Percentiles rank a stretch among this genome's conserved stretches.
Evolutionary conservation across 1,139 yeast genomes (phyloP).

Genomic region (Nakaseomyces sp.): DNA sequence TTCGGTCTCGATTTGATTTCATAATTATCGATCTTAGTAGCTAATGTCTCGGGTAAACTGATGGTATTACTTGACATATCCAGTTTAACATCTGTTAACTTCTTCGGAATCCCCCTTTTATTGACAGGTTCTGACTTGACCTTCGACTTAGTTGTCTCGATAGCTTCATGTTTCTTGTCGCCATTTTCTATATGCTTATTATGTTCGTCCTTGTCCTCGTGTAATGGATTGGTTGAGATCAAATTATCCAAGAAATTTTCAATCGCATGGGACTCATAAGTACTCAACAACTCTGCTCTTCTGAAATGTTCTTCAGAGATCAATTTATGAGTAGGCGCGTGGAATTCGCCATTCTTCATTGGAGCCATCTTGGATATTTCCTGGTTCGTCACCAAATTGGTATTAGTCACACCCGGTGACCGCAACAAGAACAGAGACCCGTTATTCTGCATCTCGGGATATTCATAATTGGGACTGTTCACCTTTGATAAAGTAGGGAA

Average conservation of each 20-base stretch:
- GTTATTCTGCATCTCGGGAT: neutral
- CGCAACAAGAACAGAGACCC: neutral
- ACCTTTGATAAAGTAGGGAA: neutral
- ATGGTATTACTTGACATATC: no score
- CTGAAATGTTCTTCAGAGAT: conserved; percentile 5
- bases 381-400: neutral
- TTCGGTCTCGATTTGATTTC: neutral
- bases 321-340: neutral
- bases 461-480: neutral
- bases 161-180: neutral
- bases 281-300: conserved; percentile 22
- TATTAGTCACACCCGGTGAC: neutral
- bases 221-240: conserved; percentile 9
- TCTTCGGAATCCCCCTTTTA: neutral
- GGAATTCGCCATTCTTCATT: no score
- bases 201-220: conserved; percentile 8
- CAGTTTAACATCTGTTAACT: no score
- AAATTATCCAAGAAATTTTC: conserved; percentile 28
- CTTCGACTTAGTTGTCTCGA: neutral
- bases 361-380: neutral
- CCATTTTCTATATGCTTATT: conserved; percentile 5
- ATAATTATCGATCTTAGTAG: conserved; percentile 2
- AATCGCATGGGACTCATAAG: conserved; percentile 29
- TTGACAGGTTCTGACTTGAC: neutral
- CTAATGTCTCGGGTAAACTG: neutral